phyloP scores from a whole-genome alignment of 192 early-diverging fungal species.

The Linnemannia elongata region DNA sequence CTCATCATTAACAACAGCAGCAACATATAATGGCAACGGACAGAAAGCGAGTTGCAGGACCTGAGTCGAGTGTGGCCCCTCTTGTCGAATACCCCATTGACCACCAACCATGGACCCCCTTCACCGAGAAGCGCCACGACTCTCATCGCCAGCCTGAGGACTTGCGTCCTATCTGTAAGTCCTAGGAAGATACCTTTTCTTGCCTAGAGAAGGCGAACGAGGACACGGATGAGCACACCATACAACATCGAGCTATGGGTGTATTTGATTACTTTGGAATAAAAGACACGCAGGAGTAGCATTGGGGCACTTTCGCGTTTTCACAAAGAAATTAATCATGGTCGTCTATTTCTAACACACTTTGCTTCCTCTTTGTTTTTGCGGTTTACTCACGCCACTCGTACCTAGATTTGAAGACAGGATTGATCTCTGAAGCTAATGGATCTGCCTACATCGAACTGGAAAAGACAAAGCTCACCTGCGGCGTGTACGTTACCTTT shows the following conservation, averaged over 20 bases:
- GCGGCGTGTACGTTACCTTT: conserved; percentile 75
- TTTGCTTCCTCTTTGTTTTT: not conserved
- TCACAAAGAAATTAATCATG: not conserved
- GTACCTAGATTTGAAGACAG: conserved; percentile 73
- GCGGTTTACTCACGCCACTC: not conserved
- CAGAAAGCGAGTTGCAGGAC: conserved; percentile 67
- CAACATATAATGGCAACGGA: conserved; percentile 45
- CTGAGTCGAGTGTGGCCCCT: conserved; percentile 64
- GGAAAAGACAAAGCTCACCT: conserved; percentile 79
- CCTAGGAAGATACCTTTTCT: not conserved
- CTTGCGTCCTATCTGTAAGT: conserved; percentile 69
- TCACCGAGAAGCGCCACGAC: conserved; percentile 57
- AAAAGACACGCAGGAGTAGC: not conserved
- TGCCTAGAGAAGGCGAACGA: not conserved
- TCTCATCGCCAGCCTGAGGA: conserved; percentile 64
- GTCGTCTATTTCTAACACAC: not conserved
- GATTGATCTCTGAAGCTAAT: conserved; percentile 79
- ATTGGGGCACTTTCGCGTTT: not conserved
- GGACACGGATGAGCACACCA: not conserved
- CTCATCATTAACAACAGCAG: not conserved
- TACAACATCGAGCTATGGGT: too few relatives aligned
- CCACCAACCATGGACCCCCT: conserved; percentile 42
- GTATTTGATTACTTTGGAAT: too few relatives aligned
- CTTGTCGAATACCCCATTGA: conserved; percentile 58
- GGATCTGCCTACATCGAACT: conserved; percentile 84